Percentiles rank a stretch among this genome's conserved stretches.
Evolutionary conservation across 1,139 yeast genomes (phyloP).

Genomic region (Debaryomyces nepalensis): DNA sequence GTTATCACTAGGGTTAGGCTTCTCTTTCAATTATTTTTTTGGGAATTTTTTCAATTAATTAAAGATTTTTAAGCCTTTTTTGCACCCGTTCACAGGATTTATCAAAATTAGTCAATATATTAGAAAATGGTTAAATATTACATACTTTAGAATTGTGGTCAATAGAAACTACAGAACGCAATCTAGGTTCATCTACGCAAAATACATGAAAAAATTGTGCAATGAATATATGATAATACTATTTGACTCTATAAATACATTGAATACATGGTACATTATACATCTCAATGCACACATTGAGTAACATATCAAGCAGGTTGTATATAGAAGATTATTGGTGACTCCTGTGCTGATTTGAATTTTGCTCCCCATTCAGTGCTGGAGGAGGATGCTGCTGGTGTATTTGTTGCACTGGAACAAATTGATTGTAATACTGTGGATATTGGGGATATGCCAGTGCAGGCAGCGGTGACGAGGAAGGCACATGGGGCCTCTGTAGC

Average conservation of each 20-base stretch:
- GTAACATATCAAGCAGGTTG: no score
- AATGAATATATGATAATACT: no score
- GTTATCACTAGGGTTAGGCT: background rate
- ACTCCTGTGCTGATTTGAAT: background rate
- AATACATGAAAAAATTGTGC: no score
- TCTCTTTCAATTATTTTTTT: background rate
- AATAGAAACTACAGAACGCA: no score
- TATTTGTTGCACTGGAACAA: background rate
- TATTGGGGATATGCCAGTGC: conserved; percentile 5
- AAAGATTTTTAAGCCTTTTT: no score
- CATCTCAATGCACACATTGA: no score
- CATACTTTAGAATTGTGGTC: no score
- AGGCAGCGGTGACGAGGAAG: background rate
- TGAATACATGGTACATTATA: no score
- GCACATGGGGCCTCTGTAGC: background rate
- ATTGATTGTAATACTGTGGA: conserved; percentile 1
- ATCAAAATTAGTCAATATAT: background rate
- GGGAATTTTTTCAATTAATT: background rate
- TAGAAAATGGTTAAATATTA: no score
- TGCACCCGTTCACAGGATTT: background rate
- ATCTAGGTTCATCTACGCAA: no score
- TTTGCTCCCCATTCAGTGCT: background rate
- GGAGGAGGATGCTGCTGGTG: conserved; percentile 1
- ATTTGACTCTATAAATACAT: no score
- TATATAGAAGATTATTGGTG: background rate